Conservation (phyloP, 2,329 filamentous ascomycete species). For the Colletotrichum lini region DNA sequence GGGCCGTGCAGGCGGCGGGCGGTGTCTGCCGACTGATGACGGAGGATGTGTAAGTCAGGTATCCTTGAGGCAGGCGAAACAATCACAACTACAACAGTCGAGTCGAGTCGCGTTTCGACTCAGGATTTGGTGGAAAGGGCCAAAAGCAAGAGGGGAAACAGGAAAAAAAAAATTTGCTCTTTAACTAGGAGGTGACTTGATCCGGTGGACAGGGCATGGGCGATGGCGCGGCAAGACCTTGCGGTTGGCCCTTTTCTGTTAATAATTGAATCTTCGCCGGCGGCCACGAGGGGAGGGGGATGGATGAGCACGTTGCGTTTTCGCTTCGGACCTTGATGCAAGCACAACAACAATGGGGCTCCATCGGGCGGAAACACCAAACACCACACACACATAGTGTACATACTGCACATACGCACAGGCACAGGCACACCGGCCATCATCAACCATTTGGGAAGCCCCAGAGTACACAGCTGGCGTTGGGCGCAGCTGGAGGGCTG, state of each 20-base stretch:
- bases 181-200: conserved; percentile 10
- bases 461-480: background rate
- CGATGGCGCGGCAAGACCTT: conserved; percentile 19
- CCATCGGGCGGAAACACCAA: conserved; percentile 38
- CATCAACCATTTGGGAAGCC: conserved; percentile 18
- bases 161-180: conserved; percentile 32
- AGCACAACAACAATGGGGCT: conserved; percentile 33
- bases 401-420: background rate
- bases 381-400: no score
- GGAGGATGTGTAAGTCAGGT: background rate
- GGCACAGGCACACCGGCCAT: background rate
- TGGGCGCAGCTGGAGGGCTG: background rate
- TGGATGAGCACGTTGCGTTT: conserved; percentile 35
- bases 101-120: background rate
- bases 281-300: conserved; percentile 26
- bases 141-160: conserved; percentile 20
- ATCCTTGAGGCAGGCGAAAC: background rate
- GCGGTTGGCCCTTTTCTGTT: conserved; percentile 36
- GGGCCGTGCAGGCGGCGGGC: conserved; percentile 1
- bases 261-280: conserved; percentile 41
- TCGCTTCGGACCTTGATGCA: conserved; percentile 34
- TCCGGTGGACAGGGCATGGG: conserved; percentile 34
- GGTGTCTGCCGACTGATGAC: background rate
- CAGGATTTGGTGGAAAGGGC: conserved; percentile 12
- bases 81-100: conserved; percentile 1